Conservation (phyloP, 2,329 filamentous ascomycete species). For the Cladophialophora chaetospira region DNA sequence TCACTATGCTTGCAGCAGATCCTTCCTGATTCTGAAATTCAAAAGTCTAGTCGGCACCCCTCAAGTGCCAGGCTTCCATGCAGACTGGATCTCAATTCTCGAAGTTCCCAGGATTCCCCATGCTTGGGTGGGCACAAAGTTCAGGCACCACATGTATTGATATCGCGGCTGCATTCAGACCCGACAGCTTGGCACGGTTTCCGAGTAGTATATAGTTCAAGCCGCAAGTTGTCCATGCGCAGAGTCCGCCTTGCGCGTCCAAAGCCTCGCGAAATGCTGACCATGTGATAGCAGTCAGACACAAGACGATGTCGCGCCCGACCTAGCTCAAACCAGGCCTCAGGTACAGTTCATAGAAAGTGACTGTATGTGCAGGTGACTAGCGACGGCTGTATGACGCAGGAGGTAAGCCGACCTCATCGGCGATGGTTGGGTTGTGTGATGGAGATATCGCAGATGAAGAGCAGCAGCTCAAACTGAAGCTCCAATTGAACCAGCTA, state of each 20-base stretch:
- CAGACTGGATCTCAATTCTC: conserved; percentile 12
- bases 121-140: not conserved
- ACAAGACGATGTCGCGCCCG: too few species aligned
- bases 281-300: not conserved
- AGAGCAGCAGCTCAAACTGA: not conserved
- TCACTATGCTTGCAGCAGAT: too few species aligned
- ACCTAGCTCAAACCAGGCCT: not conserved
- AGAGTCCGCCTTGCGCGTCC: not conserved
- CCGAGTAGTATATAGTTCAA: too few species aligned
- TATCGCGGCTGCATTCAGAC: conserved; percentile 1
- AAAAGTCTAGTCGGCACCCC: too few species aligned
- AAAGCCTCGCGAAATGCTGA: not conserved
- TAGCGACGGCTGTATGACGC: not conserved
- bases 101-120: not conserved
- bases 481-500: not conserved
- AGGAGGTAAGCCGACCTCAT: not conserved
- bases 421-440: not conserved
- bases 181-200: not conserved
- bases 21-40: too few species aligned
- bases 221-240: not conserved
- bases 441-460: not conserved
- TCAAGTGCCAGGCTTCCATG: too few species aligned
- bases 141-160: not conserved
- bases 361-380: not conserved
- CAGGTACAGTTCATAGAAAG: not conserved